Evolutionary conservation across 805 yeast species (phyloP).

Genomic region (Schizosaccharomyces lindneri): DNA sequence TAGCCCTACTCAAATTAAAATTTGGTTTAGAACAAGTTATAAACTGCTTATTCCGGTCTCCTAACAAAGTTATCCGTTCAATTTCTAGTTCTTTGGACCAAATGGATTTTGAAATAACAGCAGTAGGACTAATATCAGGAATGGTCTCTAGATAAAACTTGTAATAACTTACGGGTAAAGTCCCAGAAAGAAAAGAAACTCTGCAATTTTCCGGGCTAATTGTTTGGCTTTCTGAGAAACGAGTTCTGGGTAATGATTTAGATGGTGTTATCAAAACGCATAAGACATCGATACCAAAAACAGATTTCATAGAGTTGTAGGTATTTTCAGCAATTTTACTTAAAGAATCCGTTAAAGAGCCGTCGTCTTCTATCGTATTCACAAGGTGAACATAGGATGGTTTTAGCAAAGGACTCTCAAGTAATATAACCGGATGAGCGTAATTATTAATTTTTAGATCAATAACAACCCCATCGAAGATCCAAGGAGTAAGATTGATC

Average conservation of each 20-base stretch:
- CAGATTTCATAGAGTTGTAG: slow-evolving; percentile 22
- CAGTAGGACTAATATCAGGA: slow-evolving; percentile 20
- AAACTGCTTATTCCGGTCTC: slow-evolving; percentile 27
- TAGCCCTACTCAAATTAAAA: slow-evolving; percentile 37
- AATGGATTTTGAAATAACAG: slow-evolving; percentile 49
- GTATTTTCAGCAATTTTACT: slow-evolving; percentile 26
- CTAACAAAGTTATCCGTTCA: too few species aligned
- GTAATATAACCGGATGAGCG: slow-evolving; percentile 57
- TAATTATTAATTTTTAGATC: slow-evolving; percentile 60
- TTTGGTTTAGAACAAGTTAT: slow-evolving; percentile 21
- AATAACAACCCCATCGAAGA: slow-evolving; percentile 77
- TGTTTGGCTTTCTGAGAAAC: slow-evolving; percentile 66
- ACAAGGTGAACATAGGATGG: slow-evolving; percentile 11
- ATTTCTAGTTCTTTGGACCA: slow-evolving; percentile 37
- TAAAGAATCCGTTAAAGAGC: slow-evolving; percentile 9
- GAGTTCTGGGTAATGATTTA: slow-evolving; percentile 60
- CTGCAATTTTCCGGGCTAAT: slow-evolving; percentile 76
- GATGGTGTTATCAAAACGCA: slow-evolving; percentile 63
- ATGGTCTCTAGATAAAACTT: slow-evolving; percentile 48
- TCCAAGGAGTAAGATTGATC: slow-evolving; percentile 54
- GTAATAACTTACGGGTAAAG: slow-evolving; percentile 49
- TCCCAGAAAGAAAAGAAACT: slow-evolving; percentile 51
- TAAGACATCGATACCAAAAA: slow-evolving; percentile 52
- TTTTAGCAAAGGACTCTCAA: slow-evolving; percentile 41
- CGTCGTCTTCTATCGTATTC: background rate